Conservation (phyloP, 2,329 filamentous ascomycete species). For the Alternaria brassicicola region DNA sequence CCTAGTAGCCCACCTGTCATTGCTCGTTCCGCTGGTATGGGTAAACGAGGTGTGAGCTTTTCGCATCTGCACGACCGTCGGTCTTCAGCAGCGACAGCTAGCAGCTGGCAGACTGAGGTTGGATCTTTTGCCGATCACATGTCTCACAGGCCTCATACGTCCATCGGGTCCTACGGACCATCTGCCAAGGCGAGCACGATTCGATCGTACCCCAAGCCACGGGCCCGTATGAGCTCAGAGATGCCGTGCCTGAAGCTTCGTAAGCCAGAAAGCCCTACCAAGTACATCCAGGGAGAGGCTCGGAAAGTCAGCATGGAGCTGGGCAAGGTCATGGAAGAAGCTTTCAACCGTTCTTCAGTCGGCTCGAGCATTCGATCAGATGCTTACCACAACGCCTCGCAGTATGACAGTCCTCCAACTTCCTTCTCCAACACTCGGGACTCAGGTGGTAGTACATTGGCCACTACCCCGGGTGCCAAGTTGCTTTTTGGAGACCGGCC, state of each 20-base stretch:
- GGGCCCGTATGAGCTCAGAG: conserved; percentile 30
- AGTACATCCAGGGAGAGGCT: conserved; percentile 75
- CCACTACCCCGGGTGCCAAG: conserved; percentile 38
- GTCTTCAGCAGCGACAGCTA: conserved; percentile 51
- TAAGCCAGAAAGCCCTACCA: conserved; percentile 54
- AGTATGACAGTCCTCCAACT: conserved; percentile 60
- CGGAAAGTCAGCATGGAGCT: conserved; percentile 83
- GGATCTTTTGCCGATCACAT: conserved; percentile 41
- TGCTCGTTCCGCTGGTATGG: conserved; percentile 57
- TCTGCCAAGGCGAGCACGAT: conserved; percentile 27
- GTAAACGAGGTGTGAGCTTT: conserved; percentile 69
- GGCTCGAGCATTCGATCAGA: conserved; percentile 56
- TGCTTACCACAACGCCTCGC: conserved; percentile 34
- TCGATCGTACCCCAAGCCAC: conserved; percentile 36
- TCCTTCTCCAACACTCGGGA: conserved; percentile 52
- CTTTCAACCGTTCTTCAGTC: conserved; percentile 75
- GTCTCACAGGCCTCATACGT: conserved; percentile 29
- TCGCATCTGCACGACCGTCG: conserved; percentile 56
- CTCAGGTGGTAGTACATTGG: conserved; percentile 39
- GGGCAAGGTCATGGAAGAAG: conserved; percentile 88
- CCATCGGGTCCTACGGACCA: conserved; percentile 30
- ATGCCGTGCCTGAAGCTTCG: conserved; percentile 39
- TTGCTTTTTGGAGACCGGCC: conserved; percentile 49
- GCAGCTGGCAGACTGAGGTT: conserved; percentile 38
- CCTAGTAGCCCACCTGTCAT: conserved; percentile 57